Evolutionary conservation across 495 filamentous ascomycete species (phyloP).

Genomic region (Immersiella caudata): DNA sequence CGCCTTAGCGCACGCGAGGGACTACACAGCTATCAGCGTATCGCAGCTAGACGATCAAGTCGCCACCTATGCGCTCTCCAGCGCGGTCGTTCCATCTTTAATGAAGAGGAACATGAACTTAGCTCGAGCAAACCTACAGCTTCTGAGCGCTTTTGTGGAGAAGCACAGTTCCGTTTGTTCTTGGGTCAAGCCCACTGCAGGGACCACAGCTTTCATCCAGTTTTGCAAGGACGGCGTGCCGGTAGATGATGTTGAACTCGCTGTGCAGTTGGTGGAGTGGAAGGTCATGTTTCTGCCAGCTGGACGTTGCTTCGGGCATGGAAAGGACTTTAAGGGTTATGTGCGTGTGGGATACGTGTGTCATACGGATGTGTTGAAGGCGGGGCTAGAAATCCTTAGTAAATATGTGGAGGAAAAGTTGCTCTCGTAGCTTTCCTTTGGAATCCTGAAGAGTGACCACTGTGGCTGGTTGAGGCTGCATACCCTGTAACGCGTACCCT

Average conservation of each 20-base stretch:
- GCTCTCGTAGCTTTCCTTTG: constrained; percentile 11
- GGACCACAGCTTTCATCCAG: constrained; percentile 79
- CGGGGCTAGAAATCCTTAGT: constrained; percentile 64
- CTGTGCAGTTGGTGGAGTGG: constrained; percentile 67
- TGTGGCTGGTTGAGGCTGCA: too few species aligned
- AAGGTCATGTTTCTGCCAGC: constrained; percentile 84
- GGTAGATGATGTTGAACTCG: constrained; percentile 74
- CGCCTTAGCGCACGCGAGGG: constrained; percentile 63
- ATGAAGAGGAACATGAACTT: constrained; percentile 70
- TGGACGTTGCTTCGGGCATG: constrained; percentile 71
- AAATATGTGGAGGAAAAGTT: constrained; percentile 57
- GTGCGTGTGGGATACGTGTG: constrained; percentile 81
- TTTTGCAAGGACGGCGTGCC: constrained; percentile 66
- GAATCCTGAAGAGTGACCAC: neutral
- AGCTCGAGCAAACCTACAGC: constrained; percentile 67
- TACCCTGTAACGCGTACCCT: too few species aligned
- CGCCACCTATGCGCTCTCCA: constrained; percentile 71
- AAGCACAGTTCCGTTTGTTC: constrained; percentile 62
- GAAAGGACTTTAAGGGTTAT: constrained; percentile 72
- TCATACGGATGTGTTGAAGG: constrained; percentile 67
- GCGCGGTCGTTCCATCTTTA: constrained; percentile 65
- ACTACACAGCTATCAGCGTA: constrained; percentile 88
- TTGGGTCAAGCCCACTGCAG: constrained; percentile 78
- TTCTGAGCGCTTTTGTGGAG: constrained; percentile 70
- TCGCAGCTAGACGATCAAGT: constrained; percentile 80